A percentile compares a stretch with the other conserved stretches of the same genome.
These are phyloP conservation scores for Akanthomyces dipterigenus DNA, from an alignment of 2,329 filamentous ascomycete genomes.

Conservation along the genomic window DNA sequence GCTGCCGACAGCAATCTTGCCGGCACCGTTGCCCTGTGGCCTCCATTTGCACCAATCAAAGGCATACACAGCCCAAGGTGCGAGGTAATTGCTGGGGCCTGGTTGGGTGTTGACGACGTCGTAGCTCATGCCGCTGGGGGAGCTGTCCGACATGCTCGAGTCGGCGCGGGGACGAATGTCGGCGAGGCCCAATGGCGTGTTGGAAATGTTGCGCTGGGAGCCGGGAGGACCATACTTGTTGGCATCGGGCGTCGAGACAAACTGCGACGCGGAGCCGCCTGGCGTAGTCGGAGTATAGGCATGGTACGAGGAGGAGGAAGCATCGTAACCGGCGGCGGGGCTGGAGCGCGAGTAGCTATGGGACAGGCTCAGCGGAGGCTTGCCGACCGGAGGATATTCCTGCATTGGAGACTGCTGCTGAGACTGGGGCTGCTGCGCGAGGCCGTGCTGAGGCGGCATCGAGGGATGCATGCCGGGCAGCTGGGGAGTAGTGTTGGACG, in stretches of 20 bases:
- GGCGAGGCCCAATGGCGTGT: conserved; percentile 82
- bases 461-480: conserved; percentile 40
- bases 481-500: conserved; percentile 38
- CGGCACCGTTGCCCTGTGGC: conserved; percentile 69
- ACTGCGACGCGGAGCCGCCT: conserved; percentile 54
- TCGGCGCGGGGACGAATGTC: conserved; percentile 87
- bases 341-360: conserved; percentile 83
- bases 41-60: conserved; percentile 99
- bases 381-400: conserved; percentile 58
- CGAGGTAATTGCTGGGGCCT: conserved; percentile 84
- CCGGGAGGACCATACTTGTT: conserved; percentile 50
- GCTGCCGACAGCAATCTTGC: conserved; percentile 91
- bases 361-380: conserved; percentile 57
- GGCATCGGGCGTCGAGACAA: conserved; percentile 49
- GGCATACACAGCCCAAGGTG: conserved; percentile 92
- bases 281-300: conserved; percentile 60
- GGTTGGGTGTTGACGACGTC: conserved; percentile 59
- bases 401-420: conserved; percentile 36
- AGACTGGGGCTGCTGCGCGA: conserved; percentile 28
- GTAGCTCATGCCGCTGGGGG: conserved; percentile 55
- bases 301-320: conserved; percentile 42
- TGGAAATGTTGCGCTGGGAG: conserved; percentile 60
- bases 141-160: conserved; percentile 68
- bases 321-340: conserved; percentile 57
- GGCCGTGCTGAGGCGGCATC: conserved; percentile 26